Base-by-base conservation (phyloP, 495 filamentous ascomycete genomes). In the Xylaria nigripes region DNA sequence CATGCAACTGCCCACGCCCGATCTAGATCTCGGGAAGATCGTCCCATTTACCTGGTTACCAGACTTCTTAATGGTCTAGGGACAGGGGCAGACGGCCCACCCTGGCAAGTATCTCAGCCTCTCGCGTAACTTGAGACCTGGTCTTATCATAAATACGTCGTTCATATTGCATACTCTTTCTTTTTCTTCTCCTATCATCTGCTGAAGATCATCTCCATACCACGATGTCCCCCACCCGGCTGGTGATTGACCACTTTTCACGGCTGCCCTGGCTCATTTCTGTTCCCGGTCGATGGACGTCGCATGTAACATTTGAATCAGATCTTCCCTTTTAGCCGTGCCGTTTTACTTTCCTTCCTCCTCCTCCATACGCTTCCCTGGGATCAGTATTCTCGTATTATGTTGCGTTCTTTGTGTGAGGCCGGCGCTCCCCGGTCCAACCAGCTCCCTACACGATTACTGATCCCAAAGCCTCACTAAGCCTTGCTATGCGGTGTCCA, bases 21-120 rank as follows among this genome's bases (percentile, higher is more conserved):
- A 54, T 54, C 51, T 22, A 48, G 51, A 54, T 53, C 42, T 54
- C 51, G 51, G 51, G 51, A 48, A 19, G 51, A 48, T 48, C 21
- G 51, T 42, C 51, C 51, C 51, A 27, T 54, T 32, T 41, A 48
- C 51, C 44, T 54, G 51, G 51, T 48, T 48, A 24, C 32, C 27
- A 44, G 45, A 24, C 45, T 48, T 48, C 29, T 15, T 24, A 18
- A 24, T 4, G n/a, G 36, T 40, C 36, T 18, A 18, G 15, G n/a
- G 15, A 18, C 2, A 18, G 36, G 36, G 36, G 2, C 36, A 40
- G 44, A 23, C 18, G 13, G 16, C 18, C 21, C 23, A 24, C 29
- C 25, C 50, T 22, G 19, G 50, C 43, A 41, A 19, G 21, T 18
- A n/a, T 25, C 40, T 49, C 46, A 50, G 38, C 53, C 46, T 45